Base-by-base conservation (phyloP, 495 filamentous ascomycete genomes). In the Hypoxylon fuscum region DNA sequence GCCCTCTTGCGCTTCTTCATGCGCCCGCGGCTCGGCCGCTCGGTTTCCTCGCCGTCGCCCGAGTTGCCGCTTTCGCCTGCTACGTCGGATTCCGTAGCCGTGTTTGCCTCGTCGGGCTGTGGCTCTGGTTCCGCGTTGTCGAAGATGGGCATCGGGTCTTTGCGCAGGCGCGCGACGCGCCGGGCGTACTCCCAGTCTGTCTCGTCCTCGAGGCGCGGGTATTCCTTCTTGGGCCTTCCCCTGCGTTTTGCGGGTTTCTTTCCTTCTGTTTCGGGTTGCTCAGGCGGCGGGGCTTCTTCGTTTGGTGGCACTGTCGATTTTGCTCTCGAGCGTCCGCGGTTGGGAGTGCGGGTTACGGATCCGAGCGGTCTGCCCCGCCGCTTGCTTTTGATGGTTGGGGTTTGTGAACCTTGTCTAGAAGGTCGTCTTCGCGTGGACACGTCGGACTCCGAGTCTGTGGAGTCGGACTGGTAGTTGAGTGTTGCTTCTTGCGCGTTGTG, bases 401-500 rank as follows among this genome's bases (percentile, higher is more conserved):
- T 53, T 12, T 37, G 61, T 41, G 65, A 68, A 29, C 61, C 31
- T 15, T 45, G 53, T 31, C 47, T 49, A 14, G 64, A 48, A 6
- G 8, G 14, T 41, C 46, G 18, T 29, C 25, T 59, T 1, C 45
- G 43, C n/a, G 62, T 63, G 2, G 59, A 62, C 7, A 51, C 32
- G 6, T 77, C 74, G 0, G 64, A 69, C 4, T 70, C 73, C 7
- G 66, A 63, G 20, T 66, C 70, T 14, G 64, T 68, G 14, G 73
- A 78, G 5, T 69, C 68, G 1, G 74, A 75, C 22, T 65, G 62
- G 21, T 75, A 50, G 53, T 59, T 42, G 12, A 71, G 44, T 23
- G 76, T 79, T 4, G 80, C 75, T 29, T 81, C 74, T 27, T 86
- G 81, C 6, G 84, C 74, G 52, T 86, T 83, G 64, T 91, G 90